Evolutionary conservation across 2,329 filamentous ascomycete species (phyloP), one percentile per base, ranked within the genome.

Genomic region (Ceratocystiopsis brevicomis): DNA sequence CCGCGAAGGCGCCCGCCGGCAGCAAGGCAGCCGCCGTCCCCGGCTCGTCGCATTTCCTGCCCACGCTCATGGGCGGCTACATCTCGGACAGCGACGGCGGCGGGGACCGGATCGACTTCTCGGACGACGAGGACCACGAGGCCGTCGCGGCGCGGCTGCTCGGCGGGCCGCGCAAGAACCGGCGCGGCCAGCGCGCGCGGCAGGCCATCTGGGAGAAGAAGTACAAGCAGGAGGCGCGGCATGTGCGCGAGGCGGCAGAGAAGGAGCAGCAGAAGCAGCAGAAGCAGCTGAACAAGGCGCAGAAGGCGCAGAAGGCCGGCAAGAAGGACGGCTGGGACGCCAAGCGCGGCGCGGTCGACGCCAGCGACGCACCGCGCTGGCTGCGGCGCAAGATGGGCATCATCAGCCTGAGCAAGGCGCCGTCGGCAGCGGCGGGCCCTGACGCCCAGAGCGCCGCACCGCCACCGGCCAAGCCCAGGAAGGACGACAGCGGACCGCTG

Each of bases 161-260:
- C 5, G 65, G 65, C 5, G 57, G 64, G 1, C 60, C 67, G 0
- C 73, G 74, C 52, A 87, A 86, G 60, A 87, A 88, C 53, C 68
- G 75, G 16, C 51, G 50, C 39, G 83, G 83, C 4, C 83, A 92
- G 60, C 71, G 76, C 38, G 81, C 79, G n/a, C 73, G 83, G 10
- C 80, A 82, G 55, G 73, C 76, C 19, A 80, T 90, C 46, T 81
- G 76, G 65, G 82, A 88, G 62, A 78, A 83, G 62, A 88, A 87
- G 55, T 88, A 69, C 56, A 81, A 81, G 41, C 65, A 68, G 14
- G 68, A 71, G 48, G 84, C 83, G 1, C 81, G 77, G 51, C 81
- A 86, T 53, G 57, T 76, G 38, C 21, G 63, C 35, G 19, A 45
- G 19, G 36, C 38, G 37, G 47, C 56, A n/a, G 45, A 55, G 38